Evolutionary conservation across 139 green algal genomes (phyloP).

Genomic region (Picochlorum sp.): DNA sequence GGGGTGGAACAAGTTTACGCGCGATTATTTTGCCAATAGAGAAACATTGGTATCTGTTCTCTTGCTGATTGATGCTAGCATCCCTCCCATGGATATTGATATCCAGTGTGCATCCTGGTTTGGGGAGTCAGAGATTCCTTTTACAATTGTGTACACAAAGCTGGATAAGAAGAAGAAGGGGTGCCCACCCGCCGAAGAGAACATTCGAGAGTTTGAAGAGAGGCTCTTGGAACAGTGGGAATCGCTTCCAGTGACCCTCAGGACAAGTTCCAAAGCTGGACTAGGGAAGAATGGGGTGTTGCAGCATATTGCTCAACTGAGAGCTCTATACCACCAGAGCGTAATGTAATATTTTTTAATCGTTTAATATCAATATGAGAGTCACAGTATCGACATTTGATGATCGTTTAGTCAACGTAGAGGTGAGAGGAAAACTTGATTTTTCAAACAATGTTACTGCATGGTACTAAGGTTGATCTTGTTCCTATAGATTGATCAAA

Average conservation of each 20-base stretch:
- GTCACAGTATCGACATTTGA: constrained; percentile 38
- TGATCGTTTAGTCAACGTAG: constrained; percentile 44
- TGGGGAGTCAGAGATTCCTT: constrained; percentile 49
- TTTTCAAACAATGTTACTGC: neutral
- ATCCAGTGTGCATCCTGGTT: constrained; percentile 78
- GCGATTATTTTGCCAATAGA: constrained; percentile 75
- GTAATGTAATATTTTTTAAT: neutral
- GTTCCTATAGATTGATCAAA: constrained; percentile 45
- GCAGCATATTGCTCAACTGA: constrained; percentile 44
- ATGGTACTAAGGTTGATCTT: neutral
- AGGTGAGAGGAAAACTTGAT: constrained; percentile 20
- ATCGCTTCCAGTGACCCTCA: constrained; percentile 36
- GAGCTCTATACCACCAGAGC: constrained; percentile 13
- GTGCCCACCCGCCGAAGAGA: constrained; percentile 14
- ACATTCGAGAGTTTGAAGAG: constrained; percentile 46
- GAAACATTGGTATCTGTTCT: constrained; percentile 79
- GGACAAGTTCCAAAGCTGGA: constrained; percentile 34
- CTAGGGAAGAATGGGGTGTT: constrained; percentile 50
- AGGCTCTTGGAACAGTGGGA: constrained; percentile 32
- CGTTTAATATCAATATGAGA: constrained; percentile 36
- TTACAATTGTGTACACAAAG: constrained; percentile 80
- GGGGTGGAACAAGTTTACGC: constrained; percentile 81
- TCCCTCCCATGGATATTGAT: constrained; percentile 72
- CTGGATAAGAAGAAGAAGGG: constrained; percentile 68
- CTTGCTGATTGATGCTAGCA: constrained; percentile 80